Evolutionary conservation across 495 filamentous ascomycete species (phyloP).

Genomic region (Apiosordaria backusii): DNA sequence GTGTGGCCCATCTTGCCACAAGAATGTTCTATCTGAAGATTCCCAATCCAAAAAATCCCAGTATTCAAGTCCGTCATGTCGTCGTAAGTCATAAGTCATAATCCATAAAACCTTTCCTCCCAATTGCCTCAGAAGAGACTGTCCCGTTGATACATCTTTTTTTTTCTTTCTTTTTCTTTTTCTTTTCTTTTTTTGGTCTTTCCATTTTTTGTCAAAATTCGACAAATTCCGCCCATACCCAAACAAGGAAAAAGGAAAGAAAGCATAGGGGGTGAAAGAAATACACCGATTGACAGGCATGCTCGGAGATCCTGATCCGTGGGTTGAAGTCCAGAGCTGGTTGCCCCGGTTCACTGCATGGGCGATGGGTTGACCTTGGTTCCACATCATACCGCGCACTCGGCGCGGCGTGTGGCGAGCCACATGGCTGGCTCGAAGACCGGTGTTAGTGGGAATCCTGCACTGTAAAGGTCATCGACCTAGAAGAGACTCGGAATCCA

Average conservation of each 20-base stretch:
- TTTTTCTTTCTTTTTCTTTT: slow-evolving; percentile 8
- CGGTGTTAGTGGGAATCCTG: not conserved
- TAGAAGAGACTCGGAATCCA: not conserved
- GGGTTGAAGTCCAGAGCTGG: not conserved
- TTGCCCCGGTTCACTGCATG: not conserved
- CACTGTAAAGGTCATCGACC: not conserved
- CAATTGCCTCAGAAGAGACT: slow-evolving; percentile 15
- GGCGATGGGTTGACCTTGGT: not conserved
- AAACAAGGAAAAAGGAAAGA: slow-evolving; percentile 3
- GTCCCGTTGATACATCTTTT: slow-evolving; percentile 8
- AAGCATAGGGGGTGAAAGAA: not conserved
- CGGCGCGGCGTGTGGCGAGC: not conserved
- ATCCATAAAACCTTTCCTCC: slow-evolving; percentile 20
- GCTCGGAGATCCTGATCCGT: not conserved
- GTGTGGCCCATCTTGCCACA: not conserved
- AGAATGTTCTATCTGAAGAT: not conserved
- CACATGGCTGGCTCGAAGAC: not conserved
- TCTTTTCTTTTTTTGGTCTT: not conserved
- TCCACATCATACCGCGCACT: slow-evolving; percentile 3
- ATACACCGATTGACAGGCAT: not conserved
- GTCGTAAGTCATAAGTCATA: slow-evolving; percentile 16
- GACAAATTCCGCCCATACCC: not conserved
- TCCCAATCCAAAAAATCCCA: not conserved
- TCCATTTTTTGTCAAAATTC: not conserved
- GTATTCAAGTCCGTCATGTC: not conserved